These are phyloP conservation scores for Russula olivacea DNA, from an alignment of 768 basidiomycete genomes.

Conservation along the genomic window DNA sequence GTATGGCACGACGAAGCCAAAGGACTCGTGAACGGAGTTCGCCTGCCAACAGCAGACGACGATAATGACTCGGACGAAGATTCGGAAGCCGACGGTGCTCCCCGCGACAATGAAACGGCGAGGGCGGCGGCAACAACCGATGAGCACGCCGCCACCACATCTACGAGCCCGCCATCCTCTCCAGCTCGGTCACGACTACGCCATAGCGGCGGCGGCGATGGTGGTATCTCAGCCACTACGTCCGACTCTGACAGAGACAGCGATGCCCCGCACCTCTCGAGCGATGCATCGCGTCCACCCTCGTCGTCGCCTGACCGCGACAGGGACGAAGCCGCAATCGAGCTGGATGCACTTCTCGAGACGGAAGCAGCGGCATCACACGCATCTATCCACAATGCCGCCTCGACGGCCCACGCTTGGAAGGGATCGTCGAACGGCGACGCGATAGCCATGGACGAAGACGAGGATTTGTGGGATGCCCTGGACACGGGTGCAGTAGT, in stretches of 20 bases:
- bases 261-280: background rate
- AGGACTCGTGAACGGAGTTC: constrained; percentile 35
- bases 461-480: constrained; percentile 38
- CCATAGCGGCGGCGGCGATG: background rate
- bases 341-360: constrained; percentile 23
- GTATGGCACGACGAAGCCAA: constrained; percentile 71
- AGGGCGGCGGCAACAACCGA: constrained; percentile 20
- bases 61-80: constrained; percentile 44
- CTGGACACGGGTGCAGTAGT: constrained; percentile 22
- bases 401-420: constrained; percentile 7
- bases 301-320: constrained; percentile 2
- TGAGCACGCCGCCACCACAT: constrained; percentile 6
- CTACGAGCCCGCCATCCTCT: constrained; percentile 12
- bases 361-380: constrained; percentile 16
- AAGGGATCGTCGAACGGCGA: background rate
- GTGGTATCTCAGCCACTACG: background rate
- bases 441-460: constrained; percentile 28
- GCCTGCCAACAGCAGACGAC: constrained; percentile 28
- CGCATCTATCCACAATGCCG: constrained; percentile 3
- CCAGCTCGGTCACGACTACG: constrained; percentile 4
- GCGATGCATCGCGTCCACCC: constrained; percentile 19
- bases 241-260: constrained; percentile 16
- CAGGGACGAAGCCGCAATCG: constrained; percentile 14
- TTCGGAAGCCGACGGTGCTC: constrained; percentile 43
- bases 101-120: constrained; percentile 37